Percentiles rank a stretch among this genome's conserved stretches.
Evolutionary conservation across 495 filamentous ascomycete species (phyloP).

Genomic region (Thozetella sp.): DNA sequence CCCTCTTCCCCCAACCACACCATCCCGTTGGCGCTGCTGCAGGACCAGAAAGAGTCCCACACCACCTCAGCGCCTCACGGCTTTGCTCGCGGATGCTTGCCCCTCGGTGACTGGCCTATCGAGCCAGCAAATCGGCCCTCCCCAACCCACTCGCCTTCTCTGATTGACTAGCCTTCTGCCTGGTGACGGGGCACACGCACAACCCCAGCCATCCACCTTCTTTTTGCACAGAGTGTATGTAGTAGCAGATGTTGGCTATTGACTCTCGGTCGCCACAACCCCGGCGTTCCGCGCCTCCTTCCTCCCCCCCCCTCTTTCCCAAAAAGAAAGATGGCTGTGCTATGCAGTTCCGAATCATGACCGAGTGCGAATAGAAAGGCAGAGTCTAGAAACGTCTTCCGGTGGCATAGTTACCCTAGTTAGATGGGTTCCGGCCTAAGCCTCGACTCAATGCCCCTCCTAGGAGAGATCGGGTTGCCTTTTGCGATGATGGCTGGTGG

Average conservation of each 20-base stretch:
- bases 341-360: neutral
- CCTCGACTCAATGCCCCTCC: too few relatives aligned
- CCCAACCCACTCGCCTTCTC: neutral
- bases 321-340: conserved; percentile 6
- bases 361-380: too few relatives aligned
- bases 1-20: neutral
- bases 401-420: too few relatives aligned
- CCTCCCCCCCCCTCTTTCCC: neutral
- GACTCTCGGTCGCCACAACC: neutral
- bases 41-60: neutral
- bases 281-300: neutral
- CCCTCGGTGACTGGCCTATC: neutral
- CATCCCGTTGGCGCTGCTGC: conserved; percentile 3
- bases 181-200: neutral
- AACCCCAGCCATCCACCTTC: neutral
- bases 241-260: neutral
- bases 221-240: neutral
- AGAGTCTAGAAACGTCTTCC: too few relatives aligned
- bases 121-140: neutral
- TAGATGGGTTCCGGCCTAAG: too few relatives aligned
- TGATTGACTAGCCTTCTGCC: neutral
- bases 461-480: neutral
- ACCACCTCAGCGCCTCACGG: neutral
- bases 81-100: neutral
- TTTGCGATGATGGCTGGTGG: neutral